Base-by-base conservation (phyloP, 2,329 filamentous ascomycete genomes). In the Falciphora oryzae region DNA sequence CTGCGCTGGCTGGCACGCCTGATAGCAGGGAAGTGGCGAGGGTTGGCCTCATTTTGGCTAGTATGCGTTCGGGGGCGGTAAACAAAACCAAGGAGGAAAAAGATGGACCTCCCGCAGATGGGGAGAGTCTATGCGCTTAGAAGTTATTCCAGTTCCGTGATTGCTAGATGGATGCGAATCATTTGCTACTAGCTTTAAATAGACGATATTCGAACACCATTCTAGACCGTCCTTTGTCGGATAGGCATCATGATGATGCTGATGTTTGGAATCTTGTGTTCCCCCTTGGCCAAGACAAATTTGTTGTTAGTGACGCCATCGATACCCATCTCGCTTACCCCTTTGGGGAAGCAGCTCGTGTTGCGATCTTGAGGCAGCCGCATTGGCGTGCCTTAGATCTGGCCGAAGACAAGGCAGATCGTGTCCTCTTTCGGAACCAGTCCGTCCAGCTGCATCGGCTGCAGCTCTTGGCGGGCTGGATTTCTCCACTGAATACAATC, bases 61-160 rank as follows among this genome's bases (percentile, higher is more conserved):
- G 44, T n/a, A 22, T n/a, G 6, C 14, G 22, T n/a, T 1, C 10
- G 6, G 22, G 44, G 8, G 44, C 44, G 16, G 38, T n/a, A n/a
- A n/a, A n/a, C 7, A 38, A 38, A 38, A 38, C 4, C 10, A 38
- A 1, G 6, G 3, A 14, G 2, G 35, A 18, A 38, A 38, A 2
- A 18, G 2, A n/a, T 2, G 1, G 13, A 16, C 4, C 18, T 2
- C 18, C 18, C 14, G 4, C 5, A 4, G 5, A 16, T 6, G 14
- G 18, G 13, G 35, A 4, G 16, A 3, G 35, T 16, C 11, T 38
- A 11, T 4, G 13, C 1, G 29, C 29, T 29, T 3, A 6, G 29
- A 18, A 38, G 35, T 14, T 38, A 14, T 18, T 18, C 13, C 13
- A 18, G 13, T 38, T 18, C 14, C 5, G 35, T 5, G 35, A 4